phyloP scores from a whole-genome alignment of 2,329 filamentous ascomycete species.

The Cadophora malorum region DNA sequence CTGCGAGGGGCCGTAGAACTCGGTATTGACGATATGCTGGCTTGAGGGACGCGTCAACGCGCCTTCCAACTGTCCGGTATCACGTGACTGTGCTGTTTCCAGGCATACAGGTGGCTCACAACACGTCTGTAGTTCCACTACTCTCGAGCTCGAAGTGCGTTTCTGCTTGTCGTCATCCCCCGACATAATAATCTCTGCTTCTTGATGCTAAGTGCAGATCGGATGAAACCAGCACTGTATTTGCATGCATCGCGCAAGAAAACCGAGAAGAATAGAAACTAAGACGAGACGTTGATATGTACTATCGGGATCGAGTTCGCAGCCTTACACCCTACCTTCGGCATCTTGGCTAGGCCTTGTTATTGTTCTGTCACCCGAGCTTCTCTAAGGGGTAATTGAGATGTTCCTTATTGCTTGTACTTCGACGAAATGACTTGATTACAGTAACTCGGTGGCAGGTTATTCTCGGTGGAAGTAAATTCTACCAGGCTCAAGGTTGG shows the following conservation, averaged over 20 bases:
- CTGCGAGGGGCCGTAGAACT: neutral
- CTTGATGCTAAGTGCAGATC: too few species aligned
- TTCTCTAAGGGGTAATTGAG: neutral
- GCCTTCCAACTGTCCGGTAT: neutral
- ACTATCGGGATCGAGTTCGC: neutral
- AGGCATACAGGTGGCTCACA: too few species aligned
- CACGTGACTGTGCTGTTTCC: neutral
- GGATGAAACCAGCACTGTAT: too few species aligned
- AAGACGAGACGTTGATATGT: too few species aligned
- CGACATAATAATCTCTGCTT: too few species aligned
- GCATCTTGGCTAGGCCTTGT: neutral
- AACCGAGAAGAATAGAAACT: too few species aligned
- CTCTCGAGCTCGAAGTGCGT: too few species aligned
- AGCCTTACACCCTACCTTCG: neutral
- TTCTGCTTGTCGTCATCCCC: too few species aligned
- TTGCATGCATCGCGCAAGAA: too few species aligned
- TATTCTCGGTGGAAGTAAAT: neutral
- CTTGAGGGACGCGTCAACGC: slow-evolving; percentile 2
- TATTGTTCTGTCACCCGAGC: neutral
- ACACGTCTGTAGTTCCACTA: too few species aligned
- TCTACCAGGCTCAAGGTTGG: neutral
- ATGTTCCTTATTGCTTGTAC: neutral
- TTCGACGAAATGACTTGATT: neutral
- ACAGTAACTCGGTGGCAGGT: neutral
- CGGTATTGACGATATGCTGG: too few species aligned